Conservation (phyloP, 495 filamentous ascomycete species). For the Aspergillus funiculosus region DNA sequence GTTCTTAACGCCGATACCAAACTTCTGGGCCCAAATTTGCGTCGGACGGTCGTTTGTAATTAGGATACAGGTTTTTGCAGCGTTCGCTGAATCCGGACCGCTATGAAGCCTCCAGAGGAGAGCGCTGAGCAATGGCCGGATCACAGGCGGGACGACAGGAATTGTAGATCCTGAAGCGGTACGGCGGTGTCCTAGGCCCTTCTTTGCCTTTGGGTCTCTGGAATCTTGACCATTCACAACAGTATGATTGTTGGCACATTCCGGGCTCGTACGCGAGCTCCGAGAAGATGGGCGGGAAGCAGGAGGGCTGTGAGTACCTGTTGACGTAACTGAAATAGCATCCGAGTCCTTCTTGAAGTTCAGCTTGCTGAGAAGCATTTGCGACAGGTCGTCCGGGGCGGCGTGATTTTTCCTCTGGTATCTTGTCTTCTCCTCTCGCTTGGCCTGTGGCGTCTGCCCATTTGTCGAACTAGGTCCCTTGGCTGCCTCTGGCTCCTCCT, state of each 20-base stretch:
- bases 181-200: slow-evolving; percentile 31
- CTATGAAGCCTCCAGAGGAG: slow-evolving; percentile 56
- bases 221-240: slow-evolving; percentile 24
- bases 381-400: slow-evolving; percentile 38
- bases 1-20: slow-evolving; percentile 54
- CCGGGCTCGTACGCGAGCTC: slow-evolving; percentile 46
- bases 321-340: slow-evolving; percentile 45
- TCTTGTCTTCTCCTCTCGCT: slow-evolving; percentile 13
- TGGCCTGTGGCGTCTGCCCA: slow-evolving; percentile 17
- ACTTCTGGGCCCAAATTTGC: slow-evolving; percentile 53
- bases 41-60: slow-evolving; percentile 55
- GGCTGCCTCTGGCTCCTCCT: slow-evolving; percentile 36
- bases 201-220: slow-evolving; percentile 23
- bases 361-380: slow-evolving; percentile 48
- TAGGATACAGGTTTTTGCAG: slow-evolving; percentile 44
- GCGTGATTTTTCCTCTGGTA: slow-evolving; percentile 16
- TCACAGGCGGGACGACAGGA: slow-evolving; percentile 35
- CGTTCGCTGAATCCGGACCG: slow-evolving; percentile 36
- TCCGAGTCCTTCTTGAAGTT: slow-evolving; percentile 47
- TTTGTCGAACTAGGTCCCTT: slow-evolving; percentile 16
- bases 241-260: slow-evolving; percentile 33
- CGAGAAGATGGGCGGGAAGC: slow-evolving; percentile 45
- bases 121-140: slow-evolving; percentile 57
- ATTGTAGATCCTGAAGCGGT: slow-evolving; percentile 33
- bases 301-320: slow-evolving; percentile 40